Base-by-base conservation (phyloP, 1,139 yeast genomes). In the Candida tetrigidarum region DNA sequence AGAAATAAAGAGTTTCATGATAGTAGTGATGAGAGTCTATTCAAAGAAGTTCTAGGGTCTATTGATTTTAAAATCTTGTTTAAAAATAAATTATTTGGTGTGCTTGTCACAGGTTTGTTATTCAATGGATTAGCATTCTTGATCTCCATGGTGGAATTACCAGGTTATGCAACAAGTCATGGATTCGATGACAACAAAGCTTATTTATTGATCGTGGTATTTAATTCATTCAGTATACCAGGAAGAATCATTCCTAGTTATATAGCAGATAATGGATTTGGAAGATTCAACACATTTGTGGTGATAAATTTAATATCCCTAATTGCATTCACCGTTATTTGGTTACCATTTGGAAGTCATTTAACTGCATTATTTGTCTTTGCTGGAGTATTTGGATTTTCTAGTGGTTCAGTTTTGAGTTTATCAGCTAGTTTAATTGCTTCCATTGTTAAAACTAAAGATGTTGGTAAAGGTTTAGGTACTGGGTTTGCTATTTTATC, bases 401-500 rank as follows among this genome's bases (percentile, higher is more conserved):
- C 64, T 2, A 62, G 67, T 32, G 73, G 72, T 20, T 59, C 71
- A 20, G 60, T 65, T 28, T 52, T 66, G 22, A 58, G 66, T 23
- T 50, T 66, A 25, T 51, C 63, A 8, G 73, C 74, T 3, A 64
- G 69, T 18, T 60, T 66, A 40, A 55, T 64, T 16, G 62, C 67
- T 2, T 66, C 63, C 39, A 61, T 66, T 39, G 55, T 62, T 41
- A 52, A 55, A 26, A 61, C 65, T 2, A 54, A 57, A 29, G 69
- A 68, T 37, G 63, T 68, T 41, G 71, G 72, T 9, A 58, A 58
- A 38, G 55, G 62, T 4, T 52, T 56, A 25, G 71, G 71, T 18
- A 68, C 70, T 4, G 72, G 66, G 5, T 68, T 63, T 48, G 66
- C 62, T 48, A 63, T 61, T 26, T 59, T 66, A 42, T 61, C 71